Conservation (phyloP, 2,329 filamentous ascomycete genomes). For the Arthrinium phaeospermum region DNA sequence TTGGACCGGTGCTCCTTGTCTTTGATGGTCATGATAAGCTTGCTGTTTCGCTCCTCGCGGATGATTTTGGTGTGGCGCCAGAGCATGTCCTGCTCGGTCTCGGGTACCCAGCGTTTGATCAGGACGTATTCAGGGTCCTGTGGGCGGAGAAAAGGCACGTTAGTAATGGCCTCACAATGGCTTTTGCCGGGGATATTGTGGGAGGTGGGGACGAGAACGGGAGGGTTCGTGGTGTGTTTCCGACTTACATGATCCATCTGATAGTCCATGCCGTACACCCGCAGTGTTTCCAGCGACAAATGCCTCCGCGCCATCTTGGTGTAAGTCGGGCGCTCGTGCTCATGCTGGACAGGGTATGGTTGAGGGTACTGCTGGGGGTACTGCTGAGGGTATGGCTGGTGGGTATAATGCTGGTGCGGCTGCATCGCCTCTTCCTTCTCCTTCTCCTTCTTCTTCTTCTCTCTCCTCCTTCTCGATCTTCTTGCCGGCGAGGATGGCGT, state of each 20-base stretch:
- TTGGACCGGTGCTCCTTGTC: constrained; percentile 43
- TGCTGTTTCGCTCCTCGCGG: constrained; percentile 58
- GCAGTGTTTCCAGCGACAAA: constrained; percentile 66
- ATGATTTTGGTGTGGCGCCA: constrained; percentile 73
- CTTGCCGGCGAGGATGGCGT: constrained; percentile 56
- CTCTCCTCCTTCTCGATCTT: constrained; percentile 58
- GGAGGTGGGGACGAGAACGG: neutral
- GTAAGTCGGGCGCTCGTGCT: constrained; percentile 56
- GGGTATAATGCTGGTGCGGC: neutral
- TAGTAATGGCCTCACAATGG: neutral
- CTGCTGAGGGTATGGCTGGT: neutral
- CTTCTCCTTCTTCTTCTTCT: constrained; percentile 43
- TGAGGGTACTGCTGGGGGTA: neutral
- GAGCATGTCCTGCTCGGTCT: constrained; percentile 72
- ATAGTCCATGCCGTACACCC: constrained; percentile 61
- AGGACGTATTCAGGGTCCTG: constrained; percentile 73
- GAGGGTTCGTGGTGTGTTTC: neutral
- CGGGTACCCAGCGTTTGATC: constrained; percentile 75
- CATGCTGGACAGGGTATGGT: neutral
- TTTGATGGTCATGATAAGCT: constrained; percentile 53
- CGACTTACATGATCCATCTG: constrained; percentile 61
- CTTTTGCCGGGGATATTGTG: no score
- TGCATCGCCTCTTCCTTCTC: constrained; percentile 24
- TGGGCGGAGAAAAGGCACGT: neutral
- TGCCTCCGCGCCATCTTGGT: constrained; percentile 68